A percentile compares a stretch with the other conserved stretches of the same genome.
phyloP scores from a whole-genome alignment of 805 yeast species.

The Candida lessepsii region DNA sequence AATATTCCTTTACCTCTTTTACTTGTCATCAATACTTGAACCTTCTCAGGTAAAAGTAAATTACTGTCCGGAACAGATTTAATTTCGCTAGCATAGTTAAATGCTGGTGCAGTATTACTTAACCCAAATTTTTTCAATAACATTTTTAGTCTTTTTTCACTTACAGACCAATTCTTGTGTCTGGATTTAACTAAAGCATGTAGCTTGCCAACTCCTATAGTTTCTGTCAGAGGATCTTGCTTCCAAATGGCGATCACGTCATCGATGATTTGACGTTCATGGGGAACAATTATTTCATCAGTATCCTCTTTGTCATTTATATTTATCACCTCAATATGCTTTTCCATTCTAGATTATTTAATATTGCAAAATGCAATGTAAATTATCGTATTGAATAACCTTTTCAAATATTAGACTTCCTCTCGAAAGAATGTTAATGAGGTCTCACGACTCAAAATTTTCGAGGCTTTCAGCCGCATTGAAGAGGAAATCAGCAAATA shows the following conservation, averaged over 20 bases:
- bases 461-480: slow-evolving; percentile 5
- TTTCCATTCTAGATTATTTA: too few species aligned
- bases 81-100: slow-evolving; percentile 54
- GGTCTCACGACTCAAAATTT: slow-evolving; percentile 7
- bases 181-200: slow-evolving; percentile 48
- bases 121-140: slow-evolving; percentile 59
- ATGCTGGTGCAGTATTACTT: slow-evolving; percentile 32
- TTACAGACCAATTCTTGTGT: slow-evolving; percentile 62
- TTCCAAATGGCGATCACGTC: slow-evolving; percentile 67
- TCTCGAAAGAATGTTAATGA: neutral
- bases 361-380: too few species aligned
- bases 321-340: slow-evolving; percentile 33
- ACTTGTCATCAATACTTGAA: slow-evolving; percentile 49
- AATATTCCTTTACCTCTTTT: slow-evolving; percentile 62
- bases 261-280: slow-evolving; percentile 56
- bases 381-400: neutral
- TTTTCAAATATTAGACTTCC: neutral
- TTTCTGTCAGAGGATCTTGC: slow-evolving; percentile 60
- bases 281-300: slow-evolving; percentile 44
- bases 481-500: neutral
- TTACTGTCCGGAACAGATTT: slow-evolving; percentile 49
- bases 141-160: slow-evolving; percentile 55
- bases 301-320: slow-evolving; percentile 33
- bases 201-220: slow-evolving; percentile 53
- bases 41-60: slow-evolving; percentile 38